Evolutionary conservation across 768 basidiomycete genomes (phyloP), one percentile per base, ranked within the genome.

Genomic region (Pleurotus cornucopiae): DNA sequence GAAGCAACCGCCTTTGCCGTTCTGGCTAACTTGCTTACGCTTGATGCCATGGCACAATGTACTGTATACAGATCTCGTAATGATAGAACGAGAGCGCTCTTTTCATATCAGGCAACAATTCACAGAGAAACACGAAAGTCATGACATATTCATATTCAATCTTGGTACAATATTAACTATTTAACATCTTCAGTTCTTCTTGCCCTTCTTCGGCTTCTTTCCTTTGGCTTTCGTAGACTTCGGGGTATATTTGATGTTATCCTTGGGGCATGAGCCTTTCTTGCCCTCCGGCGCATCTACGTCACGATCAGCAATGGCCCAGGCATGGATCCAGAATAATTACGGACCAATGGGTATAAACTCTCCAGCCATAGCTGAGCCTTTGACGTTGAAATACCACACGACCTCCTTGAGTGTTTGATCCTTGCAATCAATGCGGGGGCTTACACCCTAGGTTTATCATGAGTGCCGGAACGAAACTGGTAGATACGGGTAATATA

Each of bases 351-450:
- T 84, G 4, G 74, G 70, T 43, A 75, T 62, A 59, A 84, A 84
- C 1, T 61, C 61, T n/a, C 84, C 84, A 60, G 84, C 83, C 39
- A 84, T 69, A 16, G 78, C 58, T 4, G 81, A 82, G 47, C 84
- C 83, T 57, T 71, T 62, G 49, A 86, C 38, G 59, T 84, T 71
- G 71, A 80, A 84, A 65, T 84, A 85, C 70, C 75, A 84, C 45
- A 71, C 71, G 54, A 82, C 76, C 38, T 70, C 61, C 57, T 69
- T 73, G 49, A 85, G 61, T 51, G 44, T 67, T 18, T 63, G 64
- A 5, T 66, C 63, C 5, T 66, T 54, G 66, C 84, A 86, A 57
- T 75, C 68, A 11, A 86, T 63, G 5, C 70, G 63, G 1, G 84
- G 84, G n/a, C 41, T 73, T 20, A 77, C 76, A 48, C 76, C 83